phyloP scores from a whole-genome alignment of 495 filamentous ascomycete species.

The Penicillium robsamsonii region DNA sequence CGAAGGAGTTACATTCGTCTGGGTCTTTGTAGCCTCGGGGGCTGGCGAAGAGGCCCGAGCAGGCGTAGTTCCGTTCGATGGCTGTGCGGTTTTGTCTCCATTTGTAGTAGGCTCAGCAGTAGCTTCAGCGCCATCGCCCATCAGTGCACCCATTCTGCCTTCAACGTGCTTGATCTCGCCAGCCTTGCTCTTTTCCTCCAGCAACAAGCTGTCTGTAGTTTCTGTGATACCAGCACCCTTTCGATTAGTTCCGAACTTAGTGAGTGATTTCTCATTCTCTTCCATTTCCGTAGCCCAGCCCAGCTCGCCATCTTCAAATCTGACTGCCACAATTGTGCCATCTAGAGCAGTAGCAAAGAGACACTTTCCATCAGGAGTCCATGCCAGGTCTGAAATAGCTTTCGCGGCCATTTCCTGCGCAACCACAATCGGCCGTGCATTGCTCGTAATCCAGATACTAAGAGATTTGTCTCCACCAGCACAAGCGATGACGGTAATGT shows the following conservation, averaged over 20 bases:
- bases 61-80: constrained; percentile 45
- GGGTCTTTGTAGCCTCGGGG: constrained; percentile 37
- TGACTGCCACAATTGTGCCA: constrained; percentile 74
- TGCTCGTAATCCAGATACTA: constrained; percentile 96
- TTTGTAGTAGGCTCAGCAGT: constrained; percentile 37
- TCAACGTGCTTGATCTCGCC: constrained; percentile 85
- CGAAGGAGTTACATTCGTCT: constrained; percentile 39
- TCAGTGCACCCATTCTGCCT: constrained; percentile 93
- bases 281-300: constrained; percentile 71
- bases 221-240: constrained; percentile 86
- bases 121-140: constrained; percentile 70
- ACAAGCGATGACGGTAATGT: constrained; percentile 95
- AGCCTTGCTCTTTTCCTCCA: constrained; percentile 90
- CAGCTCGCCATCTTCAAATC: constrained; percentile 70
- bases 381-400: constrained; percentile 88
- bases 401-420: constrained; percentile 84
- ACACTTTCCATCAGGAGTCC: constrained; percentile 88
- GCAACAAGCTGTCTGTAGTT: constrained; percentile 76
- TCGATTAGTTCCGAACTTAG: constrained; percentile 86
- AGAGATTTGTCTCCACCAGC: constrained; percentile 94
- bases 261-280: constrained; percentile 88
- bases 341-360: constrained; percentile 85
- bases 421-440: constrained; percentile 83
- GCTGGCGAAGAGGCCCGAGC: constrained; percentile 36
- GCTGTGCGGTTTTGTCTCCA: constrained; percentile 36